Base-by-base conservation (phyloP, 2,329 filamentous ascomycete species). In the Fusarium scirpi region DNA sequence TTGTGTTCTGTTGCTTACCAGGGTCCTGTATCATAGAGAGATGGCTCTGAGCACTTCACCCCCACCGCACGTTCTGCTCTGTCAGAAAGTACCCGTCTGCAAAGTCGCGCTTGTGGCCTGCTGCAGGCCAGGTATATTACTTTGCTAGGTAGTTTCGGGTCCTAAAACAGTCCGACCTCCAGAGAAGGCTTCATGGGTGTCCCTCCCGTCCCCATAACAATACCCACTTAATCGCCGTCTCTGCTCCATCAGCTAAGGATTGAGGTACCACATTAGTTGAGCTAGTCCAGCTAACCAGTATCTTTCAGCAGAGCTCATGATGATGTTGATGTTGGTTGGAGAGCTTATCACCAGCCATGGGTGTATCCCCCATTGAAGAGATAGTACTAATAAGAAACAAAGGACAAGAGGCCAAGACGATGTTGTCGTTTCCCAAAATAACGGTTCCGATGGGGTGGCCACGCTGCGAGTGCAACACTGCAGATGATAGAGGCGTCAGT, bases 221-320 rank as follows among this genome's bases (percentile, higher is more conserved):
- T 58, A 46, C 40, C 68, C 68, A 71, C 68, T 70, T 68, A 27
- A 58, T 64, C 62, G 54, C 58, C 53, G 54, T 54, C 59, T 59
- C 44, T 55, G 67, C 67, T 65, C 62, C 67, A 57, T 70, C 49
- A 51, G 51, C 67, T 64, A 70, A 60, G 62, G 38, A 57, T 51
- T 53, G 24, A 46, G 58, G 62, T 64, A 27, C 46, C 52, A 58
- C 58, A 57, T 60, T 61, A 59, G 43, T 54, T 70, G 62, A 60
- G 53, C 32, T 58, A 64, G 46, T 58, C 58, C 41, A 54, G 43
- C 24, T 59, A 64, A 43, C 67, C 49, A 70, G 47, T 40, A 56
- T 53, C 47, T 48, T 55, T 32, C 29, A 47, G 22, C 46, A 62
- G 48, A 62, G 61, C 41, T 56, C 55, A 66, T 27, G 58, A 64